Evolutionary conservation across 2,329 filamentous ascomycete species (phyloP).

Genomic region (Diaporthe humulicola): DNA sequence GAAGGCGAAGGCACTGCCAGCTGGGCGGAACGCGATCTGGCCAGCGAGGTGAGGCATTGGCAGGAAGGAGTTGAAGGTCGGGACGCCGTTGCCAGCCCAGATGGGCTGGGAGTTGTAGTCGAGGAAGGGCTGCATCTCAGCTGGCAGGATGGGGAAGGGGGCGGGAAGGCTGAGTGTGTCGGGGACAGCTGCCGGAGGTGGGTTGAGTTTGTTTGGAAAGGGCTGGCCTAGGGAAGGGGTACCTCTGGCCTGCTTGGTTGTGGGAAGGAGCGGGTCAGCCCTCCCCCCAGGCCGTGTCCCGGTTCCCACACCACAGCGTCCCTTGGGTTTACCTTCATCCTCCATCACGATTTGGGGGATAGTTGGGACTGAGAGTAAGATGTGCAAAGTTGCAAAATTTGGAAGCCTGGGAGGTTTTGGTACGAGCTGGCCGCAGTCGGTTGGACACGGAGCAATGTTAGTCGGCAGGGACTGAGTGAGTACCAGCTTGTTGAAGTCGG

Average conservation of each 20-base stretch:
- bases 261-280: background rate
- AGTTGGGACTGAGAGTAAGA: background rate
- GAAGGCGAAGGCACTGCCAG: background rate
- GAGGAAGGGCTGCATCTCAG: background rate
- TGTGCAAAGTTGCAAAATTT: background rate
- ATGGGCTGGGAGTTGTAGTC: slow-evolving; percentile 22
- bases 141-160: background rate
- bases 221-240: background rate
- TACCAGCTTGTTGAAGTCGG: too few relatives aligned
- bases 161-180: background rate
- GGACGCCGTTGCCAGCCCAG: slow-evolving; percentile 2
- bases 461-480: too few relatives aligned
- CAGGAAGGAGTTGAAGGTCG: background rate
- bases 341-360: background rate
- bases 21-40: background rate
- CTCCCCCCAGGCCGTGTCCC: background rate
- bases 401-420: background rate
- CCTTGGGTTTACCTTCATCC: background rate
- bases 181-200: background rate
- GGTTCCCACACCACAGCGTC: fast-evolving
- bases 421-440: too few relatives aligned
- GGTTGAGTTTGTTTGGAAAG: background rate
- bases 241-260: background rate
- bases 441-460: background rate
- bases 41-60: background rate